These are phyloP conservation scores for Euphorbia peplus DNA, from an alignment of 345 rosid genomes.

Conservation along the genomic window DNA sequence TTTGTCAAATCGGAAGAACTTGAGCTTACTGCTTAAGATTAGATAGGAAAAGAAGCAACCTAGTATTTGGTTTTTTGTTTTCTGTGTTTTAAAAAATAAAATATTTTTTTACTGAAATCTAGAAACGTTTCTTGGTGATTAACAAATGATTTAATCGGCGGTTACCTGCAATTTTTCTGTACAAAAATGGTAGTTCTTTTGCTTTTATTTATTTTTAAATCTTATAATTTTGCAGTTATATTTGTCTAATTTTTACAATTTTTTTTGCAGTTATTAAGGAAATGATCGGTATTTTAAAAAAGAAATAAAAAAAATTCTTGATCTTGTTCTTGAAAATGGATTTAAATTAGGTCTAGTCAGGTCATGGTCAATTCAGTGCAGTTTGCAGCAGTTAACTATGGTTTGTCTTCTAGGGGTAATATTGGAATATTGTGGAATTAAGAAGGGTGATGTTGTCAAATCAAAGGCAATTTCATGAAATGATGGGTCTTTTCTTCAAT, in stretches of 20 bases:
- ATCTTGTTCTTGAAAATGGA: slow-evolving; percentile 12
- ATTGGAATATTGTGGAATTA: too few species aligned
- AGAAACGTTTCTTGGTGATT: slow-evolving; percentile 26
- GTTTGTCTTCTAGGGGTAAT: background rate
- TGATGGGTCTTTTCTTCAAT: background rate
- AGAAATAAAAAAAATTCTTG: too few species aligned
- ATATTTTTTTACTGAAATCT: slow-evolving; percentile 42
- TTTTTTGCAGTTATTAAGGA: slow-evolving; percentile 43
- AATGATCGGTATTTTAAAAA: slow-evolving; percentile 65
- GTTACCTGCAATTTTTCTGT: slow-evolving; percentile 26
- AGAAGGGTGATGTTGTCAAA: slow-evolving; percentile 10
- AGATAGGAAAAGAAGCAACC: background rate
- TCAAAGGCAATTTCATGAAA: background rate
- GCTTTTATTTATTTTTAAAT: too few species aligned
- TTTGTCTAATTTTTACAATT: too few species aligned
- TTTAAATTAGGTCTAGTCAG: slow-evolving; percentile 1
- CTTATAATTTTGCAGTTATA: slow-evolving; percentile 55
- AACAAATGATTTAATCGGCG: slow-evolving; percentile 24
- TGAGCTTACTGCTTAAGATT: too few species aligned
- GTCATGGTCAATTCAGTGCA: background rate
- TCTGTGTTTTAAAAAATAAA: background rate
- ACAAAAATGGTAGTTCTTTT: slow-evolving; percentile 16
- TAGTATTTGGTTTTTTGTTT: background rate
- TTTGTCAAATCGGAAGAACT: too few species aligned
- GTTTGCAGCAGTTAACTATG: background rate